Evolutionary conservation across 2,329 filamentous ascomycete species (phyloP).

Genomic region (Periconia macrospinosa): DNA sequence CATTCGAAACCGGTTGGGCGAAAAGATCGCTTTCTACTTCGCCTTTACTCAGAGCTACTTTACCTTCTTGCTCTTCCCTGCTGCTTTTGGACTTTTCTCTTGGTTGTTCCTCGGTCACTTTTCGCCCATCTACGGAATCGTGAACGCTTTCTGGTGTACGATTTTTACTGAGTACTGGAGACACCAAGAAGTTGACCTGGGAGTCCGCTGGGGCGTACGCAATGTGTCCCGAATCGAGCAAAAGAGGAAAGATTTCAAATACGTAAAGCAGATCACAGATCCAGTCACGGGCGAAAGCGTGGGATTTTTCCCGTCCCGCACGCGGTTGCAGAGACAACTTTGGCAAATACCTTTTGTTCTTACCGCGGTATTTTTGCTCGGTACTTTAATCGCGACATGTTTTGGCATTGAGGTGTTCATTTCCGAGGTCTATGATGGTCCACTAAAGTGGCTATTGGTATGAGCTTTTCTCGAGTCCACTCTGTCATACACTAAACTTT

Average conservation of each 20-base stretch:
- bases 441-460: constrained; percentile 82
- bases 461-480: constrained; percentile 27
- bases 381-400: constrained; percentile 79
- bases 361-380: constrained; percentile 70
- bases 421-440: constrained; percentile 87
- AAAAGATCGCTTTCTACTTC: constrained; percentile 87
- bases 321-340: constrained; percentile 75
- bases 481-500: constrained; percentile 1
- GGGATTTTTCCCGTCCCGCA: constrained; percentile 73
- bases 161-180: constrained; percentile 97
- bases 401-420: constrained; percentile 97
- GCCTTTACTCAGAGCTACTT: constrained; percentile 93
- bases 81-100: constrained; percentile 72
- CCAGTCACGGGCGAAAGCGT: constrained; percentile 79
- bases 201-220: constrained; percentile 84
- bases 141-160: constrained; percentile 80
- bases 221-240: constrained; percentile 81
- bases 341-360: constrained; percentile 85
- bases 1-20: constrained; percentile 54
- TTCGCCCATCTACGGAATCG: constrained; percentile 76
- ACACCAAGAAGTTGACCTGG: constrained; percentile 83
- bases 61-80: constrained; percentile 78
- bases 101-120: constrained; percentile 86
- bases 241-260: constrained; percentile 74
- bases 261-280: constrained; percentile 76